phyloP scores from a whole-genome alignment of 2,329 filamentous ascomycete species.

The Fusarium praegraminearum region DNA sequence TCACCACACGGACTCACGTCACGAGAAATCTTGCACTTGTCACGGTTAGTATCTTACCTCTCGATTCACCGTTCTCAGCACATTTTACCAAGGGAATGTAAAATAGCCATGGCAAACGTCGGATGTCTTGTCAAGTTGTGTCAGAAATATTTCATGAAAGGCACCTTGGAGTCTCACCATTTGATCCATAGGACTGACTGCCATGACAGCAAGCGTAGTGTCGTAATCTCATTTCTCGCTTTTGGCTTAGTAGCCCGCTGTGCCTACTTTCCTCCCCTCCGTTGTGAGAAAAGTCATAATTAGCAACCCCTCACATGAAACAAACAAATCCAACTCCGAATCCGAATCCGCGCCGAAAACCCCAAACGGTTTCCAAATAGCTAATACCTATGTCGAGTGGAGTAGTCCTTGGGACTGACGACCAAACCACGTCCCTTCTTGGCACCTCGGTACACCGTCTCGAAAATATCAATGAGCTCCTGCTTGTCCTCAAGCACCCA shows the following conservation, averaged over 20 bases:
- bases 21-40: background rate
- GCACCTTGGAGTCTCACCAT: constrained; percentile 43
- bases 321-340: constrained; percentile 13
- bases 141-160: constrained; percentile 31
- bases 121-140: constrained; percentile 34
- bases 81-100: background rate
- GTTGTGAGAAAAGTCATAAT: constrained; percentile 21
- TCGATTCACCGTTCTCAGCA: background rate
- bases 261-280: constrained; percentile 19
- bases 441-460: constrained; percentile 97
- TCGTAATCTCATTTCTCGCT: constrained; percentile 37
- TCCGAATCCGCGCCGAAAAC: constrained; percentile 14
- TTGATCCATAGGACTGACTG: constrained; percentile 14
- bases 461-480: constrained; percentile 97
- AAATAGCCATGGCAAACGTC: constrained; percentile 22
- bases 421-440: constrained; percentile 98
- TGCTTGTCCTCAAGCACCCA: constrained; percentile 97
- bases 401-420: constrained; percentile 84
- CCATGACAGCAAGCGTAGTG: constrained; percentile 5
- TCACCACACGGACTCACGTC: background rate
- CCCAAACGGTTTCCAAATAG: background rate
- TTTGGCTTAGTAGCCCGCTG: constrained; percentile 11
- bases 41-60: constrained; percentile 19
- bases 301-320: constrained; percentile 20
- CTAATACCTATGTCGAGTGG: constrained; percentile 46